Conservation (phyloP, 1,284 basidiomycete genomes). For the Psilocybe mexicana region DNA sequence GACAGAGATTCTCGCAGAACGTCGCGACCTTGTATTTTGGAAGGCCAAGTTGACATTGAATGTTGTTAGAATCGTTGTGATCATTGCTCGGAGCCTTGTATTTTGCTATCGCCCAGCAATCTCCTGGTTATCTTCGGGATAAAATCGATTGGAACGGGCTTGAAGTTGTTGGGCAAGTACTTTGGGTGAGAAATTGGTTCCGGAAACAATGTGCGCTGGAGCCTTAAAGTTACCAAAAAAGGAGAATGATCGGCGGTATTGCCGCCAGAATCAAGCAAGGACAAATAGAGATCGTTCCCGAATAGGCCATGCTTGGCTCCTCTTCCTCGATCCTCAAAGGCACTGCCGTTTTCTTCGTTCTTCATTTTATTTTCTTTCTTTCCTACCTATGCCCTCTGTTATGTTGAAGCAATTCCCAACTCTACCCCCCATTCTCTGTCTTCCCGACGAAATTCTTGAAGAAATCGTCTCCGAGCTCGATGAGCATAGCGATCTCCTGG, state of each 20-base stretch:
- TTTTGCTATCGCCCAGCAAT: too few relatives aligned
- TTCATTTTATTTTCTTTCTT: conserved; percentile 17
- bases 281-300: conserved; percentile 17
- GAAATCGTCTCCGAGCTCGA: conserved; percentile 44
- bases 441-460: conserved; percentile 45
- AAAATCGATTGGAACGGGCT: not conserved
- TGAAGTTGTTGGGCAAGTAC: too few relatives aligned
- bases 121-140: not conserved
- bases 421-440: conserved; percentile 23
- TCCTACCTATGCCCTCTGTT: conserved; percentile 21
- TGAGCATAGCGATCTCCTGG: conserved; percentile 39
- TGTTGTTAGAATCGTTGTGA: too few relatives aligned
- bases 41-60: too few relatives aligned
- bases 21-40: too few relatives aligned
- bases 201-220: too few relatives aligned
- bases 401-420: conserved; percentile 17
- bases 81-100: too few relatives aligned
- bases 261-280: conserved; percentile 13
- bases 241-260: conserved; percentile 11
- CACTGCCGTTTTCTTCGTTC: conserved; percentile 16
- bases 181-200: conserved; percentile 9
- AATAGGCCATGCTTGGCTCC: conserved; percentile 14
- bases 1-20: too few relatives aligned
- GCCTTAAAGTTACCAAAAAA: conserved; percentile 14
- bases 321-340: conserved; percentile 17